Evolutionary conservation across 345 rosid species (phyloP).

Genomic region (Eucalyptus coolabah): DNA sequence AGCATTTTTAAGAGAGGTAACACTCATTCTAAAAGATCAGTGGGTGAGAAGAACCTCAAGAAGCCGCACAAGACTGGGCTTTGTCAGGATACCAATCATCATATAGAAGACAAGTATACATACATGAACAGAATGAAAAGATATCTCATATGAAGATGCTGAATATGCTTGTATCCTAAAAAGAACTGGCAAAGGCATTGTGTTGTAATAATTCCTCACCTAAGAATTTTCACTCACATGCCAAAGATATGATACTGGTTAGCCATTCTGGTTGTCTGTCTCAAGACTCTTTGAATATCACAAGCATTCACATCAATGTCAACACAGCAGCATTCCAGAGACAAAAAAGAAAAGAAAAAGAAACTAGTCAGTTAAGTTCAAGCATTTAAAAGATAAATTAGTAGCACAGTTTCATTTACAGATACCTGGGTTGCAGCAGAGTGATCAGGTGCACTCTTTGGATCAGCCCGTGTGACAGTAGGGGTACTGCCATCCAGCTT

Average conservation of each 20-base stretch:
- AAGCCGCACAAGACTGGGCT: neutral
- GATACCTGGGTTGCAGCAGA: conserved; percentile 83
- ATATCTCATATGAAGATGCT: neutral
- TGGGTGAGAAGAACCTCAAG: neutral
- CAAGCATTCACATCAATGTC: neutral
- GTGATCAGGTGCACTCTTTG: conserved; percentile 83
- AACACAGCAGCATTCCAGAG: neutral
- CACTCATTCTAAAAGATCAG: neutral
- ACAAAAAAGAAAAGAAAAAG: neutral
- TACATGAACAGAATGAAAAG: neutral
- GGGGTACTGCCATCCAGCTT: conserved; percentile 89
- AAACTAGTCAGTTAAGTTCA: neutral
- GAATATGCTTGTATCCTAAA: neutral
- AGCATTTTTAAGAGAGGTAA: neutral
- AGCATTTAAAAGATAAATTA: neutral
- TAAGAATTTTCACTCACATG: neutral
- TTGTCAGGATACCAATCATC: neutral
- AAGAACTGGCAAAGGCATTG: neutral
- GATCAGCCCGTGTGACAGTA: conserved; percentile 97
- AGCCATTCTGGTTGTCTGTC: neutral
- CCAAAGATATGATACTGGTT: neutral
- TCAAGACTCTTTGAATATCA: neutral
- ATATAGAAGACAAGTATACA: neutral
- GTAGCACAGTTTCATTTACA: neutral
- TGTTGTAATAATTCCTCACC: neutral